phyloP scores from a whole-genome alignment of 1,284 basidiomycete genomes.

The Trametes pubescens region DNA sequence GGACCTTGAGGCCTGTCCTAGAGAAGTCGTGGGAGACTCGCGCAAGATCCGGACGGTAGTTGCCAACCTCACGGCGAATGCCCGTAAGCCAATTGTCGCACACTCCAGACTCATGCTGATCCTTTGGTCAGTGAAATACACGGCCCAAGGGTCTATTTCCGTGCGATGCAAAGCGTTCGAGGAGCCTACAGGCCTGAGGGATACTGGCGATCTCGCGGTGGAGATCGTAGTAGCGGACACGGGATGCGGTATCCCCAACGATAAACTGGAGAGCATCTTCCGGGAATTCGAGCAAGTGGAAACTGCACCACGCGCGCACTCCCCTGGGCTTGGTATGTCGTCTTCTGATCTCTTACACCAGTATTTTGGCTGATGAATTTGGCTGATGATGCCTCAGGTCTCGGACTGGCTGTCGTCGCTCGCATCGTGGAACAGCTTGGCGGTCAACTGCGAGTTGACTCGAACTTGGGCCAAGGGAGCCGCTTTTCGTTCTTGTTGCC shows the following conservation, averaged over 20 bases:
- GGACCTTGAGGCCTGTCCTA: constrained; percentile 62
- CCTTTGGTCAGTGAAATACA: constrained; percentile 73
- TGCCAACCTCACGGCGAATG: constrained; percentile 86
- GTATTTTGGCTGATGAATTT: background rate
- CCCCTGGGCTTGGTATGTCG: constrained; percentile 60
- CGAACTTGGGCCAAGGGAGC: constrained; percentile 73
- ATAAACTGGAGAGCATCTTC: constrained; percentile 85
- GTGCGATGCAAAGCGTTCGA: constrained; percentile 66
- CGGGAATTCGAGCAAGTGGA: constrained; percentile 89
- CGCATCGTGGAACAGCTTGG: constrained; percentile 85
- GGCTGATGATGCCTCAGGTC: constrained; percentile 49
- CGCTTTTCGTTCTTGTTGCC: constrained; percentile 79
- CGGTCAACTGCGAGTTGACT: constrained; percentile 84
- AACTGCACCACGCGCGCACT: constrained; percentile 50
- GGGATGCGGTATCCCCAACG: constrained; percentile 78
- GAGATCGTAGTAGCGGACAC: constrained; percentile 84
- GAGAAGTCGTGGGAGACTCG: constrained; percentile 72
- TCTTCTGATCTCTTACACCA: background rate
- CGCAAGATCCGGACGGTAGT: constrained; percentile 85
- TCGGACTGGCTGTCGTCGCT: constrained; percentile 84
- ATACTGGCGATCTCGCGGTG: constrained; percentile 60
- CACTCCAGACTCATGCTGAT: constrained; percentile 13
- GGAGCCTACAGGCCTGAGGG: constrained; percentile 60
- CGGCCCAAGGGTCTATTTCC: constrained; percentile 68
- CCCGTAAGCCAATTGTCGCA: constrained; percentile 54